Evolutionary conservation across 1,284 basidiomycete genomes (phyloP).

Genomic region (Leucoagaricus sp.): DNA sequence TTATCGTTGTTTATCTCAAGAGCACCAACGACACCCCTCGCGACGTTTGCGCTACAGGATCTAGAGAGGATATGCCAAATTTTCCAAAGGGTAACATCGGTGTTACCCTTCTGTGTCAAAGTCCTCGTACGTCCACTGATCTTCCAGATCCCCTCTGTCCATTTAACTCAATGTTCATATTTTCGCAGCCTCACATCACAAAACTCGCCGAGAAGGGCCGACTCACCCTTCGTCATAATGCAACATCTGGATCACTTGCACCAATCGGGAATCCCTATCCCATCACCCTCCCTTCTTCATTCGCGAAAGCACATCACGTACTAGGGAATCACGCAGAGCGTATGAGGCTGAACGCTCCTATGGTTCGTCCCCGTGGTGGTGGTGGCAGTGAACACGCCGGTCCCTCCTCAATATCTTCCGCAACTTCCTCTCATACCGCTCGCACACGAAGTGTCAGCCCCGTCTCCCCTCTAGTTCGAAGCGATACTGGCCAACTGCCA

Average conservation of each 20-base stretch:
- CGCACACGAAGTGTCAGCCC: neutral
- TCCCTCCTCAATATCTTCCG: neutral
- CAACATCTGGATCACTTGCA: neutral
- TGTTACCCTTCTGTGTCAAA: constrained; percentile 49
- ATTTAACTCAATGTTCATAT: neutral
- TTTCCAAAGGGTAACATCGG: constrained; percentile 47
- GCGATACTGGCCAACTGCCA: constrained; percentile 7
- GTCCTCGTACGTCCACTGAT: constrained; percentile 40
- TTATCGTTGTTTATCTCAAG: constrained; percentile 59
- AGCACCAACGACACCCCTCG: constrained; percentile 49
- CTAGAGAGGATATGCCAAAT: constrained; percentile 48
- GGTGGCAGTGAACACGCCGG: neutral
- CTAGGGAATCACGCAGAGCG: constrained; percentile 22
- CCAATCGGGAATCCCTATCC: constrained; percentile 11
- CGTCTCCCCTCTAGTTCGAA: neutral
- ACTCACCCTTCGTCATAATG: constrained; percentile 37
- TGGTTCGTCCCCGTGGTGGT: constrained; percentile 3
- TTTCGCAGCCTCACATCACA: constrained; percentile 46
- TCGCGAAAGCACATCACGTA: constrained; percentile 9
- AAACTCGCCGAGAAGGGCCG: constrained; percentile 47
- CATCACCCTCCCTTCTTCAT: constrained; percentile 10
- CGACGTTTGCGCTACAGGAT: constrained; percentile 52
- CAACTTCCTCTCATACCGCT: constrained; percentile 1
- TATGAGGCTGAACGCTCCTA: constrained; percentile 24
- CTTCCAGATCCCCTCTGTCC: neutral